Evolutionary conservation across 148 eudicot genomes (phyloP).

Genomic region (Rhododendron simsii): DNA sequence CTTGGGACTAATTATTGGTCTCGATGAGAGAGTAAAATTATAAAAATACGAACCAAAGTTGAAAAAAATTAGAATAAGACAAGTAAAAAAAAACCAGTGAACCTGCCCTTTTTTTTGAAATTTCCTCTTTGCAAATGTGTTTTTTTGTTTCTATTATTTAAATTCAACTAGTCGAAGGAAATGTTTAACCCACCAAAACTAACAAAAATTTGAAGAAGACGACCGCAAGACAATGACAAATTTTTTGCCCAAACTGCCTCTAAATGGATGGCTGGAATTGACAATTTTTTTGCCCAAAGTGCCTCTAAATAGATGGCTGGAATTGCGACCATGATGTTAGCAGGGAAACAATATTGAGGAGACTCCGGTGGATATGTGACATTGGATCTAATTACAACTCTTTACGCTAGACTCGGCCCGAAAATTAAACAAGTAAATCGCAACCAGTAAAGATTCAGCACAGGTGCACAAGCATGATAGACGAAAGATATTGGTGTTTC

Average conservation of each 20-base stretch:
- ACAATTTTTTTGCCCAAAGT: neutral
- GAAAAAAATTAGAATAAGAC: neutral
- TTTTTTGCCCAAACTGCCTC: neutral
- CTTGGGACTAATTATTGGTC: neutral
- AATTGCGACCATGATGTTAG: neutral
- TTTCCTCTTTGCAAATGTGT: no score
- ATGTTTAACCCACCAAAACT: neutral
- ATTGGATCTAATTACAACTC: neutral
- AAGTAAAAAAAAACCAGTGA: neutral
- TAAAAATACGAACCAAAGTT: neutral
- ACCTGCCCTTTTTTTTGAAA: no score
- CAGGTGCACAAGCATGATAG: neutral
- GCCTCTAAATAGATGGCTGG: neutral
- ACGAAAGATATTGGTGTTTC: neutral
- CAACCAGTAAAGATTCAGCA: neutral
- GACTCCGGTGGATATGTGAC: neutral
- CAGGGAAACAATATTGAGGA: neutral
- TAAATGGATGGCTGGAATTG: neutral
- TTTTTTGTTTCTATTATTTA: neutral
- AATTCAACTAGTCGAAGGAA: neutral
- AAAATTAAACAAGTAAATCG: neutral
- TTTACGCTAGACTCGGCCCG: no score
- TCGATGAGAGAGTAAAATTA: no score
- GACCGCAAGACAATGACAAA: neutral
- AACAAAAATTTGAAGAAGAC: neutral